Evolutionary conservation across 75 land plant species (phyloP).

Genomic region (Adiantum capillusveneris): DNA sequence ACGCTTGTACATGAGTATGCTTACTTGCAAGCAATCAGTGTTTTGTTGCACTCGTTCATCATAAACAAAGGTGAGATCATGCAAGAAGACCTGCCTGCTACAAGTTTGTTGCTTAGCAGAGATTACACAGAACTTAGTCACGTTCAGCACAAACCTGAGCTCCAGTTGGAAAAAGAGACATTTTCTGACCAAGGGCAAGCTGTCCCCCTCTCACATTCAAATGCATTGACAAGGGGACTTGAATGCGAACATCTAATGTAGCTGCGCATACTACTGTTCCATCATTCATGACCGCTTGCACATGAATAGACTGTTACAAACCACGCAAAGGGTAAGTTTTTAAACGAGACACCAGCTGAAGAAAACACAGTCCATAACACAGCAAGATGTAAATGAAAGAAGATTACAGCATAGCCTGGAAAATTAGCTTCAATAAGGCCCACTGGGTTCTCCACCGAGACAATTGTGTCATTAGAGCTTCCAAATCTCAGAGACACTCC

Average conservation of each 20-base stretch:
- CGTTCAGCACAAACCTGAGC: constrained; percentile 45
- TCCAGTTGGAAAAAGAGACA: constrained; percentile 60
- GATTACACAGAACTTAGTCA: no score
- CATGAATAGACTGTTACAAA: constrained; percentile 54
- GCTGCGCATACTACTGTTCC: constrained; percentile 63
- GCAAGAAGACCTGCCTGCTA: no score
- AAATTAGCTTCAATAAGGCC: constrained; percentile 61
- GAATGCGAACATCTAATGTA: constrained; percentile 43
- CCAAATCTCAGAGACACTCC: constrained; percentile 46
- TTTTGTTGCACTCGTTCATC: no score
- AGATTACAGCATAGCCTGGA: constrained; percentile 64
- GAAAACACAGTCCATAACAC: background rate
- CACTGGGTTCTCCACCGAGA: constrained; percentile 36
- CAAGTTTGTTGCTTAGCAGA: no score
- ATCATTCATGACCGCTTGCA: constrained; percentile 36
- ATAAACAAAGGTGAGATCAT: no score
- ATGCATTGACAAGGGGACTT: constrained; percentile 47
- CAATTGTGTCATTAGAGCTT: constrained; percentile 42
- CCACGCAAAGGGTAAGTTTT: no score
- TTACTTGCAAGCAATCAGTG: no score
- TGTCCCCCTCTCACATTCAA: constrained; percentile 70
- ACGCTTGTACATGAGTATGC: no score
- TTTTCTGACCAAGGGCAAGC: constrained; percentile 57
- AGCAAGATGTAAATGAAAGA: background rate
- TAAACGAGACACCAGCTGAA: no score